Evolutionary conservation across 1,284 basidiomycete genomes (phyloP).

Genomic region (Peniophora sp.): DNA sequence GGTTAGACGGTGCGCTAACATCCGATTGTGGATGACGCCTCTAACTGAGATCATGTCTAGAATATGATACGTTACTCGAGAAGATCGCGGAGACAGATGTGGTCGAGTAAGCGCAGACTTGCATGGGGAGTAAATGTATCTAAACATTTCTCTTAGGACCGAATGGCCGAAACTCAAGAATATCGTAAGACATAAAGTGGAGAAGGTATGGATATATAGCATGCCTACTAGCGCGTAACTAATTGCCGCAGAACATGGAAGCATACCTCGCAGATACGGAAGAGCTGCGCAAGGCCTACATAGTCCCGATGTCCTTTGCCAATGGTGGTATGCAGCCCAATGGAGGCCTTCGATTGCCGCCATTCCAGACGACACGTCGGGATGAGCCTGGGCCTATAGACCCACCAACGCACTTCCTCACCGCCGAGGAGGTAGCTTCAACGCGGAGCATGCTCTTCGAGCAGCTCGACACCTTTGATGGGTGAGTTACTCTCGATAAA

Average conservation of each 20-base stretch:
- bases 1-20: slow-evolving; percentile 6
- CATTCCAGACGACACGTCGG: slow-evolving; percentile 52
- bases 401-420: slow-evolving; percentile 54
- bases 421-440: slow-evolving; percentile 52
- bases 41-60: slow-evolving; percentile 26
- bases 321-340: too few species aligned
- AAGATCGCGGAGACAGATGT: slow-evolving; percentile 63
- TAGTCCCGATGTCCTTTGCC: slow-evolving; percentile 14
- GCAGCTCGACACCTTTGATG: slow-evolving; percentile 72
- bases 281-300: slow-evolving; percentile 23
- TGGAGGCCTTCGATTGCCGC: slow-evolving; percentile 28
- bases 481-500: slow-evolving; percentile 35
- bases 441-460: slow-evolving; percentile 53
- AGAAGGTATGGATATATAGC: slow-evolving; percentile 37
- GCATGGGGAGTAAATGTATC: slow-evolving; percentile 6
- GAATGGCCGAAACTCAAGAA: slow-evolving; percentile 72
- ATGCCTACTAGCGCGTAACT: slow-evolving; percentile 8
- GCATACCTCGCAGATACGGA: slow-evolving; percentile 42
- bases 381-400: slow-evolving; percentile 36
- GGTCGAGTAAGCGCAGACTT: slow-evolving; percentile 45
- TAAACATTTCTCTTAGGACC: slow-evolving; percentile 36
- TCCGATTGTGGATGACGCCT: slow-evolving; percentile 2
- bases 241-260: slow-evolving; percentile 43
- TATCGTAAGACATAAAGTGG: slow-evolving; percentile 63
- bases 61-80: slow-evolving; percentile 56